Evolutionary conservation across 208 protist genomes (phyloP), one percentile per base, ranked within the genome.

Genomic region (Naegleria lovaniensis): DNA sequence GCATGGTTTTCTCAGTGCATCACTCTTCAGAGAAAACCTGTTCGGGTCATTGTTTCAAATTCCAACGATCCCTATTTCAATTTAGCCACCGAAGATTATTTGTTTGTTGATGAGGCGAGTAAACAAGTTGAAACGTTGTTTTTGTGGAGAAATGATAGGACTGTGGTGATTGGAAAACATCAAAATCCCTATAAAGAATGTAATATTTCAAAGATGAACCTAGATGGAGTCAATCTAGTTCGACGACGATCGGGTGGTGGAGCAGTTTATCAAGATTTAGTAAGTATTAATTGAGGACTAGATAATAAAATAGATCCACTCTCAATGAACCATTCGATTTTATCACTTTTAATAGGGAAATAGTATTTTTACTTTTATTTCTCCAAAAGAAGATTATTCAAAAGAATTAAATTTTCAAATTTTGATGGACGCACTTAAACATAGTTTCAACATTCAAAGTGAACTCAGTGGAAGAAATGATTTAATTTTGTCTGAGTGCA

Each of bases 81-180:
- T 91, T 55, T 90, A 36, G 15, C 91, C 5, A 51, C 43, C 15
- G 91, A 90, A 88, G 41, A 58, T 83, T 79, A 55, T 43, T 36
- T 92, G 11, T 92, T 91, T 19, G 2, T 36, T 36, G 67, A 85
- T 39, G 89, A 36, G n/a, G 15, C 52, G 9, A 9, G 6, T 11
- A 33, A 29, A 11, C 7, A 38, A 16, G 5, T 55, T 36, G 33
- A 9, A 89, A 38, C 15, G 4, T 39, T 92, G 25, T 91, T 92
- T 39, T 36, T 92, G 29, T 92, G 88, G 88, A 76, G 88, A 51
- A 92, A 92, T 88, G 39, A 59, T 40, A 36, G 13, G 33, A 90
- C 86, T 38, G 85, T 94, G 51, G 92, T 94, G 11, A 94, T 94
- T 83, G 93, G 93, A 52, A 89, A 89, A 55, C 43, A 94, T 79